phyloP scores from a whole-genome alignment of 768 basidiomycete genomes.

The Tricholoma flavovirens region DNA sequence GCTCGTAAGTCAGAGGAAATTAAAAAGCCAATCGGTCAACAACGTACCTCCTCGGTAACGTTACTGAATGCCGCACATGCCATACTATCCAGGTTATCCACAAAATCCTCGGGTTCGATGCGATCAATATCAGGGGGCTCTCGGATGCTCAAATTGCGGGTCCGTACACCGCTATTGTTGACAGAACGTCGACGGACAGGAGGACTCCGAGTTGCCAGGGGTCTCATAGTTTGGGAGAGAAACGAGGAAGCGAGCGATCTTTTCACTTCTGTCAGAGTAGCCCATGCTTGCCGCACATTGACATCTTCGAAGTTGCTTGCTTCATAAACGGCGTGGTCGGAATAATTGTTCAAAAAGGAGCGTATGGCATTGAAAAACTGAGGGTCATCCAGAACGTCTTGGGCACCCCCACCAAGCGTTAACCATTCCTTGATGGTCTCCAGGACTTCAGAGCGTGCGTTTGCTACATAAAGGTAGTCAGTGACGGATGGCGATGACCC shows the following conservation, averaged over 20 bases:
- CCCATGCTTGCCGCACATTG: constrained; percentile 43
- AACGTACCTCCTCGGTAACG: constrained; percentile 66
- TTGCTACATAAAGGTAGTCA: constrained; percentile 45
- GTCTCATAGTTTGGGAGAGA: constrained; percentile 54
- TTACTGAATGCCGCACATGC: constrained; percentile 69
- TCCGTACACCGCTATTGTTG: constrained; percentile 21
- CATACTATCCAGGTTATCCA: constrained; percentile 77
- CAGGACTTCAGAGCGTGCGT: constrained; percentile 56
- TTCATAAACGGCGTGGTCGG: constrained; percentile 48
- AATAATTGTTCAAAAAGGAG: constrained; percentile 51
- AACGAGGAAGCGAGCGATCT: constrained; percentile 41
- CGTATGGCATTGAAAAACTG: constrained; percentile 55
- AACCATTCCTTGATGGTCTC: constrained; percentile 70
- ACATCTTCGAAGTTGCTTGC: constrained; percentile 34
- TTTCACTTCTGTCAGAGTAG: constrained; percentile 37
- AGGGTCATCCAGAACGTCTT: constrained; percentile 70
- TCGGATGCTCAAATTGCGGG: constrained; percentile 32
- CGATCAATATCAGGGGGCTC: constrained; percentile 60
- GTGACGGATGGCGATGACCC: constrained; percentile 35
- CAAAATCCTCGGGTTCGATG: constrained; percentile 62
- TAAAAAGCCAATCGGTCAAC: neutral
- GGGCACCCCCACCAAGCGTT: constrained; percentile 64
- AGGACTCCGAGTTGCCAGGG: constrained; percentile 27
- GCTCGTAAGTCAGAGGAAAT: neutral
- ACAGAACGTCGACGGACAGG: constrained; percentile 10